These are phyloP conservation scores for Verticillium dahliae DNA, from an alignment of 2,329 filamentous ascomycete species.

Conservation along the genomic window DNA sequence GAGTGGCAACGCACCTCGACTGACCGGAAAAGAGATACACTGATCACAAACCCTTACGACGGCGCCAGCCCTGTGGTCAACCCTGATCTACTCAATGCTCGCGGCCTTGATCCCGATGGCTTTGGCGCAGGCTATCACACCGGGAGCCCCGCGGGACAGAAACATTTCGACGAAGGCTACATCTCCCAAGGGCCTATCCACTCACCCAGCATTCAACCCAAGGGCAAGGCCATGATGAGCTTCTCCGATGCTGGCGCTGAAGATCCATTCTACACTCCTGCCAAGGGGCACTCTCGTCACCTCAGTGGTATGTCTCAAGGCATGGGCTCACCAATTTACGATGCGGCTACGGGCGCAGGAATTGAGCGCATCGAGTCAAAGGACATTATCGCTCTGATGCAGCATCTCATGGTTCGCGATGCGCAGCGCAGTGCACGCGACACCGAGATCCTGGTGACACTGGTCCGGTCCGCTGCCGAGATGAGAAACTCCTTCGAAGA, in stretches of 20 bases:
- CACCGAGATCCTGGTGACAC: conserved; percentile 89
- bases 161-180: conserved; percentile 79
- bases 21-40: conserved; percentile 58
- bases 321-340: conserved; percentile 83
- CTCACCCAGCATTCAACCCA: conserved; percentile 43
- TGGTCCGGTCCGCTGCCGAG: conserved; percentile 89
- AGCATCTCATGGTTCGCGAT: conserved; percentile 95
- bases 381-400: conserved; percentile 96
- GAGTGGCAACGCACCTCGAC: conserved; percentile 57
- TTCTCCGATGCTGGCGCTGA: conserved; percentile 38
- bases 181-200: conserved; percentile 66
- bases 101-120: conserved; percentile 25
- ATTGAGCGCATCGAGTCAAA: conserved; percentile 92
- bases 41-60: conserved; percentile 62
- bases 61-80: conserved; percentile 56
- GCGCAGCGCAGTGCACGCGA: conserved; percentile 93
- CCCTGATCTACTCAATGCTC: conserved; percentile 38
- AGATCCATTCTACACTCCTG: conserved; percentile 59
- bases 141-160: conserved; percentile 50
- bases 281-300: conserved; percentile 54
- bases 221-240: conserved; percentile 45
- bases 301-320: conserved; percentile 88
- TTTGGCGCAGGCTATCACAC: conserved; percentile 42
- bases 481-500: conserved; percentile 97
- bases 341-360: conserved; percentile 78